Evolutionary conservation across 2,329 filamentous ascomycete species (phyloP), one percentile per base, ranked within the genome.

Genomic region (Penicillium sp.): DNA sequence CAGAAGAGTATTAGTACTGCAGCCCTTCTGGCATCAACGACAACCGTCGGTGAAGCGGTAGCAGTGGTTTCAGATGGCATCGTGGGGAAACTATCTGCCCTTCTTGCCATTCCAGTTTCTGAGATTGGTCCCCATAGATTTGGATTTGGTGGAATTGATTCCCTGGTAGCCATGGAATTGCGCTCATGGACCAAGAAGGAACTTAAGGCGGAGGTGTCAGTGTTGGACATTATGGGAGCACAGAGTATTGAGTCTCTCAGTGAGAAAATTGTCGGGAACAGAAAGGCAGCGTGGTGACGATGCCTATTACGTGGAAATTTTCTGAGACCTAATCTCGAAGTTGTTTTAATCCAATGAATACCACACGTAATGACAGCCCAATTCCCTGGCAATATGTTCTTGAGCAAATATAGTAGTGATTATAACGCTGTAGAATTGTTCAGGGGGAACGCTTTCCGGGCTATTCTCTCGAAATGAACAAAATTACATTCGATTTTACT

Each of bases 91-190:
- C 53, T 64, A 21, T 50, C 62, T 16, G 56, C 62, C 16, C 39
- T 64, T 14, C 59, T 71, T 11, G 65, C 61, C 9, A 61, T 67
- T 18, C 59, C 67, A 1, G 46, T 48, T 5, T 67, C 69, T 1
- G 66, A 68, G 13, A 51, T 70, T 11, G 62, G 70, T 43, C 43
- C 49, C 8, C 62, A 64, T 24, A 54, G 58, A 10, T 64, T 68
- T 18, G 58, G 62, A 2, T 62, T 62, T 28, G 61, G 61, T 16
- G 51, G 58, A 10, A 68, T 70, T 36, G 68, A 70, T 31, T 68
- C 65, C 2, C 59, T 70, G 11, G 61, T 70, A 18, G 65, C 67
- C 5, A 67, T 70, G 61, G 68, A 70, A 43, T 70, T 71, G 36
- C 57, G 62, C 14, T 67, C 58, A 1, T 71, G 67, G 68, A 59